Evolutionary conservation across 129 eudicot genomes (phyloP).

Genomic region (Centella asiatica): DNA sequence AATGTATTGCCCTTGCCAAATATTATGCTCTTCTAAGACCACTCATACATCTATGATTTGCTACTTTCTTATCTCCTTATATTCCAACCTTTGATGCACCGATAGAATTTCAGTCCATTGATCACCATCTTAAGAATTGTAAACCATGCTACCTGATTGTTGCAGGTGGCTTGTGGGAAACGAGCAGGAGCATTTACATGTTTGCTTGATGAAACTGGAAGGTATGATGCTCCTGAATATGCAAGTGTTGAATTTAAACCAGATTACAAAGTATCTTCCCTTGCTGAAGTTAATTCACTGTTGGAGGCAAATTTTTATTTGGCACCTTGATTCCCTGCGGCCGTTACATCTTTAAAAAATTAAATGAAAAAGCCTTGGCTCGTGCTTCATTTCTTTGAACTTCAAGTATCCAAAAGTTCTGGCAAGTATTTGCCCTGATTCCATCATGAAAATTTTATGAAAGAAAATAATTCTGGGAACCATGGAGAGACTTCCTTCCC

Average conservation of each 20-base stretch:
- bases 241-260: conserved; percentile 64
- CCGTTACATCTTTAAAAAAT: background rate
- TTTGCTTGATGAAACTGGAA: conserved; percentile 93
- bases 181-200: conserved; percentile 87
- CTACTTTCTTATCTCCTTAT: background rate
- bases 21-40: background rate
- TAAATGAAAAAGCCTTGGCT: background rate
- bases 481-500: too few relatives aligned
- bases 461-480: too few relatives aligned
- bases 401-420: too few relatives aligned
- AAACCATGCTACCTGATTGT: background rate
- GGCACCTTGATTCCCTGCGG: conserved; percentile 23
- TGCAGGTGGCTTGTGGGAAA: conserved; percentile 96
- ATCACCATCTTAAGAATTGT: too few relatives aligned
- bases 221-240: conserved; percentile 75
- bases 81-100: background rate
- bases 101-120: too few relatives aligned
- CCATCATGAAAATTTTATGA: too few relatives aligned
- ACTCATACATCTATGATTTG: background rate
- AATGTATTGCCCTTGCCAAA: background rate
- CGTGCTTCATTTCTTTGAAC: background rate
- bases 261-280: conserved; percentile 91
- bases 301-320: conserved; percentile 67
- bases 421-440: too few relatives aligned
- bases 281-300: conserved; percentile 49